Base-by-base conservation (phyloP, 441 rosid genomes). In the Theobroma grandiflorum region DNA sequence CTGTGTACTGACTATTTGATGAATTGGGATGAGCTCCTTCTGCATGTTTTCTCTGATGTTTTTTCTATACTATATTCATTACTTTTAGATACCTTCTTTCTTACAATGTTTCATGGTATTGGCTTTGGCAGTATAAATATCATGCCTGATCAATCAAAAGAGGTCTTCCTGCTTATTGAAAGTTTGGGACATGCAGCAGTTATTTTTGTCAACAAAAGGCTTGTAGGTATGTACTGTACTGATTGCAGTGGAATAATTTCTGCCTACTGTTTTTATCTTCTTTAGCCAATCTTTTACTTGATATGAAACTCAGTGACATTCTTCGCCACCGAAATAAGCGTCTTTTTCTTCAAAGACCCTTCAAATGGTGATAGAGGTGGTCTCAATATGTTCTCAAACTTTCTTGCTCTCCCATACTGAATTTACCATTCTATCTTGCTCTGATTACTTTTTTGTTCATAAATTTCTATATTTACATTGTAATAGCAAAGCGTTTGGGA, bases 101-200 rank as follows among this genome's bases (percentile, higher is more conserved):
- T 76, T 72, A 52, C 18, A 52, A 52, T 75, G 77, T 52, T 79
- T 81, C 67, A 65, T 52, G 37, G 33, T 47, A 26, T 65, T 75
- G 1, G 8, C 49, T 18, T 20, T 79, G 66, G 78, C 90, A 89
- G 91, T 75, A 81, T 90, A 57, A 20, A 81, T 67, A 78, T 76
- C 70, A 67, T 37, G 64, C 77, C 83, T 40, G 84, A 49, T 33
- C 82, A 80, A 77, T 82, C 58, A 26, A 80, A 78, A 50, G 88
- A 88, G 9, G 43, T 20, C 9, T 16, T 78, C 76, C 62, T 92
- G 78, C 72, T 69, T 64, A 79, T 90, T 77, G 85, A 64, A 82
- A 92, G 94, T 79, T 79, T 88, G 85, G 95, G 94, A 55, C 95
- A 92, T 68, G 94, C 91, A 12, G 95, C 91, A 43, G 87, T 89